Evolutionary conservation across 1,284 basidiomycete species (phyloP), one percentile per base, ranked within the genome.

Genomic region (Lentinula novae-zelandiae): DNA sequence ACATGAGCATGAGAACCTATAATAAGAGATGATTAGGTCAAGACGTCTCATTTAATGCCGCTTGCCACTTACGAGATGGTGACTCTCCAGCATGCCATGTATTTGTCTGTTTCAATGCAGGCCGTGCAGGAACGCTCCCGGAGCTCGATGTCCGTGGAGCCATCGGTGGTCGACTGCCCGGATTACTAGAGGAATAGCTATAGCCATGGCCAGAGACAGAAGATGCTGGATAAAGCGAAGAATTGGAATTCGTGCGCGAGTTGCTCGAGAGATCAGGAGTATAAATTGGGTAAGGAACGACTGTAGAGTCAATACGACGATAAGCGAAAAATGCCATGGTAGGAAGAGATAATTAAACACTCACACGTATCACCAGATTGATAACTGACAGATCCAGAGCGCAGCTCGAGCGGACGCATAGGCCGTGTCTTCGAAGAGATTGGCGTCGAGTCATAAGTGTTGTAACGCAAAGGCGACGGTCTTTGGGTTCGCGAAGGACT

Each of bases 1-100:
- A 71, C 78, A 71, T 72, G 76, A 70, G 69, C 77, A 70, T 71
- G 76, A 71, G 69, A 69, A 68, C 70, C 74, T 79, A 66, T 10
- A 27, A 40, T 17, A 13, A 22, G 34, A 58, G 22, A 31, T 27
- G 27, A n/a, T 31, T 39, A 50, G 33, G 20, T 33, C 33, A 49
- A 36, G 48, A 17, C 8, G 9, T 39, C n/a, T 31, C 13, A 53
- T 39, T 20, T 5, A 31, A 40, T 34, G 54, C 34, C n/a, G 15
- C 48, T 52, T 33, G 63, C 49, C 44, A 64, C 65, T 61, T 63
- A 62, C 62, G 59, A 33, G 60, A 39, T 39, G 61, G 39, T 17
- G 34, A 20, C 17, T 60, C 56, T 39, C 39, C 15, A 20, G 57
- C 63, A 60, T 64, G 64, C 66, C 66, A 67, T 20, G 65, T 67